Evolutionary conservation across 352 stramenopile species (phyloP).

Genomic region (Phytophthora sp.): DNA sequence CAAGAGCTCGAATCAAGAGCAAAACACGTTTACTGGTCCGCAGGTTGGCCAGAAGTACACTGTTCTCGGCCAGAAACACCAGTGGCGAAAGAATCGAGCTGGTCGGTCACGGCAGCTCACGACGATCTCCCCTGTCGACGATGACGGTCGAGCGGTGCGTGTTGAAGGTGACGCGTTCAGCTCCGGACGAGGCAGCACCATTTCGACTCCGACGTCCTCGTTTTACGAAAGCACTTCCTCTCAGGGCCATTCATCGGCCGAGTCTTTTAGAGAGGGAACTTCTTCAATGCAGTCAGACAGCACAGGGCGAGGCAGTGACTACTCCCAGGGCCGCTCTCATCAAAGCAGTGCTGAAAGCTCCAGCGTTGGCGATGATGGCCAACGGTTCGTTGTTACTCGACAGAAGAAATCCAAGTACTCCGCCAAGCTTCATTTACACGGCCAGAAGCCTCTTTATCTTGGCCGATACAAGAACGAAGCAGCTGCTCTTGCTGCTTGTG

Average conservation of each 20-base stretch:
- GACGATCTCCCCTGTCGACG: conserved; percentile 52
- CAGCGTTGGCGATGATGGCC: conserved; percentile 4
- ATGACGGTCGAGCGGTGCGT: conserved; percentile 22
- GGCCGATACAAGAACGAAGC: conserved; percentile 72
- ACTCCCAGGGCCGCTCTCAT: conserved; percentile 22
- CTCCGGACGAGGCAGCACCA: conserved; percentile 17
- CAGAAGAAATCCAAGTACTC: conserved; percentile 69
- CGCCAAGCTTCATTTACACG: conserved; percentile 61
- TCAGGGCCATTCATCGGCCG: background rate
- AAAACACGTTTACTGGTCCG: conserved; percentile 9
- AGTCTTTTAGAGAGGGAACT: conserved; percentile 16
- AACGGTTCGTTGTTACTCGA: conserved; percentile 54
- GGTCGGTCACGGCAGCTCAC: conserved; percentile 38
- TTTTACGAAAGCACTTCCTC: conserved; percentile 16
- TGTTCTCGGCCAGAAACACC: conserved; percentile 67
- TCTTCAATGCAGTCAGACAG: conserved; percentile 18
- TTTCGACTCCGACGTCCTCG: conserved; percentile 14
- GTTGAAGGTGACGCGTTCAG: conserved; percentile 13
- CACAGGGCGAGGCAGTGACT: conserved; percentile 22
- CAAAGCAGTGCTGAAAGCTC: conserved; percentile 21
- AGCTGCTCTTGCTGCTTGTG: conserved; percentile 61
- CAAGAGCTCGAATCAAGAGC: conserved; percentile 47
- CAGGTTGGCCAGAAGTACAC: conserved; percentile 42
- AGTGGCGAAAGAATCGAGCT: conserved; percentile 57
- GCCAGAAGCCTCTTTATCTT: conserved; percentile 74